Conservation (phyloP, 1,139 yeast genomes). For the Zhuliangozyma parablackwelliae region DNA sequence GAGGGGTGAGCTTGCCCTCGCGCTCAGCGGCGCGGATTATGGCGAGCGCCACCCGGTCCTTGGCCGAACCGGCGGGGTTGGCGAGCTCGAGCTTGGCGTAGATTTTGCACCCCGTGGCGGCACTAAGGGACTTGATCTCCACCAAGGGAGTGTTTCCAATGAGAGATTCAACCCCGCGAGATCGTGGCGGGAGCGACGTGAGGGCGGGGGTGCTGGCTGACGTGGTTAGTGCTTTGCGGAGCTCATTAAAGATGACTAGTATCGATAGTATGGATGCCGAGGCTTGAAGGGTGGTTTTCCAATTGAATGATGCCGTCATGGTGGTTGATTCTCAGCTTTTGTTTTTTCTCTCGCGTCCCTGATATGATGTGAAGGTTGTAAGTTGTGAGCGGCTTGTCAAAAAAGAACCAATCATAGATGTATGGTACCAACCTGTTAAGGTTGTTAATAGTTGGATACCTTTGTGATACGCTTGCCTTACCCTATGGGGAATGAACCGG, state of each 20-base stretch:
- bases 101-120: slow-evolving; percentile 72
- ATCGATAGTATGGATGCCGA: slow-evolving; percentile 15
- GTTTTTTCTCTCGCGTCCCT: too few species aligned
- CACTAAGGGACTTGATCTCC: slow-evolving; percentile 69
- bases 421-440: too few species aligned
- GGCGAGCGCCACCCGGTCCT: slow-evolving; percentile 88
- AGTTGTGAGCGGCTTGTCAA: too few species aligned
- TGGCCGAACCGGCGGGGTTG: slow-evolving; percentile 96
- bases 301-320: slow-evolving; percentile 2
- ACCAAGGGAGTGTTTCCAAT: slow-evolving; percentile 91
- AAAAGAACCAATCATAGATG: too few species aligned
- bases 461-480: too few species aligned
- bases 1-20: slow-evolving; percentile 53
- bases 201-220: slow-evolving; percentile 5
- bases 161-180: slow-evolving; percentile 46
- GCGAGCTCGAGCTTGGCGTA: slow-evolving; percentile 81
- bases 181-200: slow-evolving; percentile 24
- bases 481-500: too few species aligned
- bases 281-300: slow-evolving; percentile 12
- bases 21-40: slow-evolving; percentile 68
- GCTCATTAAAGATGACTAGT: slow-evolving; percentile 11
- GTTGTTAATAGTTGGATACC: too few species aligned
- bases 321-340: too few species aligned
- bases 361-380: too few species aligned
- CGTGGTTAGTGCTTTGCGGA: slow-evolving; percentile 6